Base-by-base conservation (phyloP, 257 asterid genomes). In the Lantana camara region DNA sequence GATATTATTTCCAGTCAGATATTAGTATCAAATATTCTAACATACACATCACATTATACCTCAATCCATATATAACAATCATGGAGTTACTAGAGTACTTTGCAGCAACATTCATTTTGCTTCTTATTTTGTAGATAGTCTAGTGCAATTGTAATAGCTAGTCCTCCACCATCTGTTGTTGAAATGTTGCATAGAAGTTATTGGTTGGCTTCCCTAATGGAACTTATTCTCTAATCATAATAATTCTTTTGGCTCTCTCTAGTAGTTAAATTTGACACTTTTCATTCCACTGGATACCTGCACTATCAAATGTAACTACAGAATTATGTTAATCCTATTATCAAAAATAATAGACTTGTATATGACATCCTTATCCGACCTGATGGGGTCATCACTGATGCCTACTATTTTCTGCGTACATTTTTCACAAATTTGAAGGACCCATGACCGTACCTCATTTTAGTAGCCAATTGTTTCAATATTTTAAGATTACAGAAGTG, bases 401-500 rank as follows among this genome's bases (percentile, higher is more conserved):
- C 51, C 60, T 57, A 42, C 20, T 63, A 27, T 14, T 58, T 65
- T 5, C 30, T 68, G 63, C 62, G 67, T 47, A 45, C 64, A 24
- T 47, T 21, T 70, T 65, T 3, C 8, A 44, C 21, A 20, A 60
- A 49, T 44, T 40, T 29, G 12, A 23, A 27, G 22, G 67, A 44
- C 17, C 29, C 17, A 22, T 57, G 47, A 57, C 40, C 23, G 17
- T 50, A 62, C 27, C 14, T 48, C 41, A 34, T 48, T 46, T 24
- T 17, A 3, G 22, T 42, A 29, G 11, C 42, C 59, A 58, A 45
- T 61, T 34, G 46, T 59, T 63, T 51, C 23, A 37, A 40, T 46
- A 17, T 38, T 42, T 53, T 50, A 38, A 29, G 14, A 34, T 49
- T 64, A 30, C 58, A 47, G 41, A 70, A 52, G 23, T 24, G 38